A percentile compares a stretch with the other conserved stretches of the same genome.
Evolutionary conservation across 225 moss, liverwort and hornwort genomes (phyloP).

Genomic region (Sphagnum contortum): DNA sequence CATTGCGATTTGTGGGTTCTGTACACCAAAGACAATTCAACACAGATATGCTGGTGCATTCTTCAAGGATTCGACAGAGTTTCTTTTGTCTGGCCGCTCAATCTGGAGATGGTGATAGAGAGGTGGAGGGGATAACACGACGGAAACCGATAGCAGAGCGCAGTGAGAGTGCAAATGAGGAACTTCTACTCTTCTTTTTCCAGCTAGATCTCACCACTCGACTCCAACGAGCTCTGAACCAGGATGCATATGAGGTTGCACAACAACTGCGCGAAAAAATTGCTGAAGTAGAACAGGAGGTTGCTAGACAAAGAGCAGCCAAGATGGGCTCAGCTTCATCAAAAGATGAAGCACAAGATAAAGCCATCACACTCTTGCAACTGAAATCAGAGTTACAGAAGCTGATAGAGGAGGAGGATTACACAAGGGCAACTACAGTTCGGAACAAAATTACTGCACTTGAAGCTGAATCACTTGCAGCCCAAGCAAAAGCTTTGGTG

Average conservation of each 20-base stretch:
- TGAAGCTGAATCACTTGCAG: constrained; percentile 77
- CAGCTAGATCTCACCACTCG: constrained; percentile 82
- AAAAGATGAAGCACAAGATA: constrained; percentile 71
- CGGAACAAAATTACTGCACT: constrained; percentile 63
- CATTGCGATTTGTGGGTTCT: no score
- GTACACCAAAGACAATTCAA: no score
- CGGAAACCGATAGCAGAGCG: constrained; percentile 46
- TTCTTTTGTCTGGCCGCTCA: no score
- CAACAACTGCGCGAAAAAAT: constrained; percentile 93
- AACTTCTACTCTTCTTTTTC: constrained; percentile 79
- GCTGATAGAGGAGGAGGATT: constrained; percentile 75
- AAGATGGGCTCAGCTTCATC: constrained; percentile 55
- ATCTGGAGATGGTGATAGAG: constrained; percentile 8
- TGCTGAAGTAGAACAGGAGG: constrained; percentile 82
- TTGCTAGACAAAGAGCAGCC: constrained; percentile 60
- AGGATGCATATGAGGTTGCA: constrained; percentile 85
- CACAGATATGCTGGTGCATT: no score
- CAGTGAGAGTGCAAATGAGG: constrained; percentile 75
- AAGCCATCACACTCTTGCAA: constrained; percentile 68
- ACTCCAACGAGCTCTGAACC: constrained; percentile 83
- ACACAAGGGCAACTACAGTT: constrained; percentile 60
- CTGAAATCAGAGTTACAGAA: constrained; percentile 74
- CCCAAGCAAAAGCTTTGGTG: constrained; percentile 69
- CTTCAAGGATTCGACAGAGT: no score
- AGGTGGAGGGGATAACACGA: constrained; percentile 20